Percentiles rank a stretch among this genome's conserved stretches.
These are phyloP conservation scores for Phlebiopsis gigantea DNA, from an alignment of 768 basidiomycete species.

Conservation along the genomic window DNA sequence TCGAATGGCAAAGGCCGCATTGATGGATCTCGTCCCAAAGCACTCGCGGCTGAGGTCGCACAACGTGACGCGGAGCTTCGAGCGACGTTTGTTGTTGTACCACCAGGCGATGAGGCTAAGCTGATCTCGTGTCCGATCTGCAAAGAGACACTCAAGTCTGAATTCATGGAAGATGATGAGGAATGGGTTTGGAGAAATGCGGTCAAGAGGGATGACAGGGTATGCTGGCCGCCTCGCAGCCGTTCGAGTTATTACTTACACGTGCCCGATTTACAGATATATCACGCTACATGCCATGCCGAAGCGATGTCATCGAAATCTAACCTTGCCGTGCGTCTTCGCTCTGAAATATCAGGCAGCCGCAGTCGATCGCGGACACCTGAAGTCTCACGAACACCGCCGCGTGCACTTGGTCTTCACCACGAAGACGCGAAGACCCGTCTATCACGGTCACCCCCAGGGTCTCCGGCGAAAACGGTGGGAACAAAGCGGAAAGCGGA, in stretches of 20 bases:
- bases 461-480: slow-evolving; percentile 46
- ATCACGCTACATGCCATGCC: slow-evolving; percentile 91
- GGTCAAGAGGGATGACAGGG: slow-evolving; percentile 75
- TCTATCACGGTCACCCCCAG: slow-evolving; percentile 28
- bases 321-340: slow-evolving; percentile 62
- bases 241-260: background rate
- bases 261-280: slow-evolving; percentile 49
- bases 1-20: slow-evolving; percentile 66
- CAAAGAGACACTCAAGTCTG: slow-evolving; percentile 88
- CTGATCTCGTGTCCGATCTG: slow-evolving; percentile 89
- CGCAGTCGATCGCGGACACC: slow-evolving; percentile 76
- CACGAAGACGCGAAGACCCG: slow-evolving; percentile 15
- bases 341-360: slow-evolving; percentile 43
- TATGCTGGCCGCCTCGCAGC: slow-evolving; percentile 33
- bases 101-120: slow-evolving; percentile 84
- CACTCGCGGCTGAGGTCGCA: slow-evolving; percentile 55
- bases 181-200: slow-evolving; percentile 99
- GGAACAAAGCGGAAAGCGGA: slow-evolving; percentile 78
- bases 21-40: slow-evolving; percentile 48
- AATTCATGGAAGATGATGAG: slow-evolving; percentile 93
- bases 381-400: slow-evolving; percentile 41
- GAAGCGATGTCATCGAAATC: slow-evolving; percentile 65
- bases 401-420: slow-evolving; percentile 26
- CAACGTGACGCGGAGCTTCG: slow-evolving; percentile 73
- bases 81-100: slow-evolving; percentile 80